Evolutionary conservation across 345 rosid genomes (phyloP).

Genomic region (Rhodomyrtus tomentosa): DNA sequence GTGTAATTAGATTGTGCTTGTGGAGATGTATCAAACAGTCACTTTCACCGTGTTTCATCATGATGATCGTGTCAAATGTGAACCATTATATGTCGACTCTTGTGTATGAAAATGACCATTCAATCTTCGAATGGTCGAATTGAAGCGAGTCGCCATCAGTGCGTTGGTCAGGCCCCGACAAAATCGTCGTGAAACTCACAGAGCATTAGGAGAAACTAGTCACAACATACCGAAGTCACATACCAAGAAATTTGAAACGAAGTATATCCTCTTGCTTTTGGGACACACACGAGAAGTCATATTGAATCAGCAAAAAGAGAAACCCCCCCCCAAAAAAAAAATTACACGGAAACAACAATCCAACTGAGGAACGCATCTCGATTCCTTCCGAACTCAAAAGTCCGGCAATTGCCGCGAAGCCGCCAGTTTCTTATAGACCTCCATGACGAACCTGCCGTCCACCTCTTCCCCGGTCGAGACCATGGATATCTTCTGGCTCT

Average conservation of each 20-base stretch:
- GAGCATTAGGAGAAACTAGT: no score
- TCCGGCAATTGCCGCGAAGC: slow-evolving; percentile 7
- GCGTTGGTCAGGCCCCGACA: no score
- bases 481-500: background rate
- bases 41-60: background rate
- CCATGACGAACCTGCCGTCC: slow-evolving; percentile 12
- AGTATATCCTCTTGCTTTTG: background rate
- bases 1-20: background rate
- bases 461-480: slow-evolving; percentile 21
- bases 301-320: background rate
- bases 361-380: background rate
- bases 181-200: no score
- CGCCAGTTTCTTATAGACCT: slow-evolving; percentile 21
- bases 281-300: background rate
- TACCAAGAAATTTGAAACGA: background rate
- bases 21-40: background rate
- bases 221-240: background rate
- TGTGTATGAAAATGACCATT: background rate
- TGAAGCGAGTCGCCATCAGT: no score
- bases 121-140: background rate
- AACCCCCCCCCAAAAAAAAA: background rate
- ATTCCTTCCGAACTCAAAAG: background rate
- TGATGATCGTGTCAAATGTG: background rate
- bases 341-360: background rate
- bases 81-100: background rate